Base-by-base conservation (phyloP, 2,329 filamentous ascomycete genomes). In the Pseudogymnoascus sp. region DNA sequence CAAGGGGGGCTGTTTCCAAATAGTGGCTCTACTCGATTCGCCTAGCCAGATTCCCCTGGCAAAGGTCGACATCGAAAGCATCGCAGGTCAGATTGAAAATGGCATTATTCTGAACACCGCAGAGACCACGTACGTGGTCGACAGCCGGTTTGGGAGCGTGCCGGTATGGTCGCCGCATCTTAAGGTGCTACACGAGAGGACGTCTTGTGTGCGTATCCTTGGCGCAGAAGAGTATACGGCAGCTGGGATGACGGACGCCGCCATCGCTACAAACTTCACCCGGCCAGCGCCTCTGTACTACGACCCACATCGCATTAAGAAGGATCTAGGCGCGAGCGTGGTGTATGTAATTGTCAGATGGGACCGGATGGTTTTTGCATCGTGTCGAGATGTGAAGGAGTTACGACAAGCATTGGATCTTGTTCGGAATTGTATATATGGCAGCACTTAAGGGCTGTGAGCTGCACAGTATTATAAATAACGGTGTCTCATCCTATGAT, bases 301-400 rank as follows among this genome's bases (percentile, higher is more conserved):
- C 62, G 69, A 75, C 50, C 65, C 68, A 19, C 50, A 64, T 19
- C 66, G 71, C 6, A 65, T 76, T 10, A 53, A 65, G 17, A 68
- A 65, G 29, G 69, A 68, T 19, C 59, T 72, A 4, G 62, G 62
- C 4, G 59, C 64, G 2, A 67, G 68, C 7, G 35, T 7, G 9
- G 65, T 65, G 46, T 76, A 70, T 65, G 67, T 73, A 7, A 68
- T 76, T 53, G 53, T 76, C 15, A 66, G 75, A 59, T 68, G 67
- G 1, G 74, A 76, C 63, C 68, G 74, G 1, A 73, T 75, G 59
- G 68, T 76, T 3, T 77, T 72, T 67, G 74, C 73, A 4, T 68
- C 70, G 3, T 75, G 72, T 64, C 61, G 65, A 15, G 68, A 64
- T 4, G 64, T 15, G 2, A 26, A 13, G 9, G 70, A 74, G 33